Evolutionary conservation across 1,284 basidiomycete genomes (phyloP).

Genomic region (Malassezia globosa): DNA sequence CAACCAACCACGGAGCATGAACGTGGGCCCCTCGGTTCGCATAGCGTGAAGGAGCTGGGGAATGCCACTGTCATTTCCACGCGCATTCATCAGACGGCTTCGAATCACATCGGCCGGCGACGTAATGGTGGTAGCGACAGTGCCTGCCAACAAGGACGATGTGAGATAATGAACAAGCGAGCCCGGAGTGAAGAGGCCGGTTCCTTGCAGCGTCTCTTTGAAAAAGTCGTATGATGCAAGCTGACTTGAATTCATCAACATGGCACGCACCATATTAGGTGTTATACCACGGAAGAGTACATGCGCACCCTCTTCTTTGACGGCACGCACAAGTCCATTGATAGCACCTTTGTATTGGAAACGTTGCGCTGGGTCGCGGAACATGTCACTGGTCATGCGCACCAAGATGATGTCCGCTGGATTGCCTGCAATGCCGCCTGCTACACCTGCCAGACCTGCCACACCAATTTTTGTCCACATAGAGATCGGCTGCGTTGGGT

Average conservation of each 20-base stretch:
- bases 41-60: conserved; percentile 30
- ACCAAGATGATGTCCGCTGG: conserved; percentile 52
- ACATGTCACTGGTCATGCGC: conserved; percentile 49
- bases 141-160: conserved; percentile 51
- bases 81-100: conserved; percentile 50
- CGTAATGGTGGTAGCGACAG: conserved; percentile 51
- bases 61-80: conserved; percentile 19
- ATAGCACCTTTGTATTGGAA: conserved; percentile 49
- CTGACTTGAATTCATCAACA: conserved; percentile 51
- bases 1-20: conserved; percentile 54
- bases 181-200: conserved; percentile 49
- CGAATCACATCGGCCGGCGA: conserved; percentile 49
- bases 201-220: conserved; percentile 50
- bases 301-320: conserved; percentile 49
- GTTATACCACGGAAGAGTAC: conserved; percentile 50
- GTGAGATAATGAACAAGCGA: conserved; percentile 50
- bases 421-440: conserved; percentile 40
- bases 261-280: conserved; percentile 51
- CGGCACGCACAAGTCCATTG: conserved; percentile 50
- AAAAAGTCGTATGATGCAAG: conserved; percentile 51
- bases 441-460: conserved; percentile 34
- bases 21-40: conserved; percentile 48
- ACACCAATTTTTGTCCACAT: conserved; percentile 28
- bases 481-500: conserved; percentile 18
- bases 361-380: conserved; percentile 31